phyloP scores from a whole-genome alignment of 169 alveolate genomes.

The Plasmodium relictum region DNA sequence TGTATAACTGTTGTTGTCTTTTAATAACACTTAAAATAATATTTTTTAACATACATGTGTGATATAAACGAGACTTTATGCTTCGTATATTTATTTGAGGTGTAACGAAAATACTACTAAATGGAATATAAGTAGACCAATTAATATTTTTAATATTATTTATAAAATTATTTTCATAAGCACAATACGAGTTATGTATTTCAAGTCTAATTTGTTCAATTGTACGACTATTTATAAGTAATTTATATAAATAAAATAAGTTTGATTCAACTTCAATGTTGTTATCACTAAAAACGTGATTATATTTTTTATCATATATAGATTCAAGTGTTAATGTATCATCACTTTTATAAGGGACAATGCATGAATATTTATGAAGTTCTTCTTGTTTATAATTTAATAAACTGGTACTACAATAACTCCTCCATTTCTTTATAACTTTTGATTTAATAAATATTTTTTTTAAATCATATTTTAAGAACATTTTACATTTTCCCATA shows the following conservation, averaged over 20 bases:
- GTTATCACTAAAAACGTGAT: slow-evolving; percentile 51
- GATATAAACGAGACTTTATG: slow-evolving; percentile 61
- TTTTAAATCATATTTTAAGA: background rate
- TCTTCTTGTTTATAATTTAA: slow-evolving; percentile 16
- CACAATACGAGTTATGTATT: slow-evolving; percentile 54
- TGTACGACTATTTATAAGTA: slow-evolving; percentile 59
- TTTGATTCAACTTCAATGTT: slow-evolving; percentile 66
- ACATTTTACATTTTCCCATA: slow-evolving; percentile 19
- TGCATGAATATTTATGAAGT: slow-evolving; percentile 48
- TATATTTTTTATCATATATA: slow-evolving; percentile 27
- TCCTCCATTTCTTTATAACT: background rate
- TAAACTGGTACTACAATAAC: background rate
- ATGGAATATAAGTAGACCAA: slow-evolving; percentile 67
- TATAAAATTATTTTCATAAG: slow-evolving; percentile 64
- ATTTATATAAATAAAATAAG: slow-evolving; percentile 38
- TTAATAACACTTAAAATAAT: slow-evolving; percentile 54
- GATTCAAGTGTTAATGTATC: slow-evolving; percentile 28
- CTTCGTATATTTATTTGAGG: slow-evolving; percentile 53
- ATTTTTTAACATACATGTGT: slow-evolving; percentile 74
- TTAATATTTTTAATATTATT: slow-evolving; percentile 47
- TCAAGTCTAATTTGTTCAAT: slow-evolving; percentile 66
- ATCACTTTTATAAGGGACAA: slow-evolving; percentile 72
- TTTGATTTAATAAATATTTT: slow-evolving; percentile 4
- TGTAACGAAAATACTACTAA: slow-evolving; percentile 36
- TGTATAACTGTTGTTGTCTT: slow-evolving; percentile 75